Evolutionary conservation across 768 basidiomycete genomes (phyloP).

Genomic region (Auricularia sp.): DNA sequence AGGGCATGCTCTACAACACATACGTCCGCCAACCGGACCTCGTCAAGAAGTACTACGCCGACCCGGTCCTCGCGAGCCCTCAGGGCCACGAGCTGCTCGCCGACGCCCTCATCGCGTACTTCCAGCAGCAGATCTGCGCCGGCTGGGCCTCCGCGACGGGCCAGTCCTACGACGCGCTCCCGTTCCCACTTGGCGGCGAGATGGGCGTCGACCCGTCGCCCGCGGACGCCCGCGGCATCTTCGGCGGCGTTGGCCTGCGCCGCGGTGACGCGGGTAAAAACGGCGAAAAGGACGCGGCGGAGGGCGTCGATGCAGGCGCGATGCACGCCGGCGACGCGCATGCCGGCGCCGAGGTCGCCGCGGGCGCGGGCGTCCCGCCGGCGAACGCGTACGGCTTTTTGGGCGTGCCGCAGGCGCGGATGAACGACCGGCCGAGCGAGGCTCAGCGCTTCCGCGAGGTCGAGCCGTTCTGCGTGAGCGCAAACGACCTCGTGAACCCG

Average conservation of each 20-base stretch:
- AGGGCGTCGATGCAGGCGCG: conserved; percentile 12
- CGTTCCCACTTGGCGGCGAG: conserved; percentile 30
- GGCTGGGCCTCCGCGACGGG: conserved; percentile 70
- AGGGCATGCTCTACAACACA: conserved; percentile 69
- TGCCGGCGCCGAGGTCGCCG: background rate
- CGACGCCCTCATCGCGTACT: conserved; percentile 86
- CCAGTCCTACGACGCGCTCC: conserved; percentile 45
- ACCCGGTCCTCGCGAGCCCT: conserved; percentile 72
- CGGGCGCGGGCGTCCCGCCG: conserved; percentile 2
- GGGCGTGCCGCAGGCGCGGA: conserved; percentile 62
- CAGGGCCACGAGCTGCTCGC: conserved; percentile 76
- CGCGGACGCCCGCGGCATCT: conserved; percentile 48
- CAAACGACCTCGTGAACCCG: conserved; percentile 97
- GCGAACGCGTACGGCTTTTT: conserved; percentile 13
- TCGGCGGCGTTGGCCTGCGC: conserved; percentile 77
- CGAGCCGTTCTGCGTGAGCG: conserved; percentile 83
- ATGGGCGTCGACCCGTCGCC: conserved; percentile 27
- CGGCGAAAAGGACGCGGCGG: conserved; percentile 8
- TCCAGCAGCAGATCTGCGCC: conserved; percentile 81
- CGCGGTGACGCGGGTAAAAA: conserved; percentile 46
- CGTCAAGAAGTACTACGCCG: conserved; percentile 63
- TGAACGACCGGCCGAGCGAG: conserved; percentile 43
- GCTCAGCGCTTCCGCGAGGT: conserved; percentile 65
- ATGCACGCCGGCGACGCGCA: conserved; percentile 15
- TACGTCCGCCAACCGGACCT: conserved; percentile 69